Evolutionary conservation across 2,329 filamentous ascomycete genomes (phyloP).

Genomic region (Penicillium hesseltinei): DNA sequence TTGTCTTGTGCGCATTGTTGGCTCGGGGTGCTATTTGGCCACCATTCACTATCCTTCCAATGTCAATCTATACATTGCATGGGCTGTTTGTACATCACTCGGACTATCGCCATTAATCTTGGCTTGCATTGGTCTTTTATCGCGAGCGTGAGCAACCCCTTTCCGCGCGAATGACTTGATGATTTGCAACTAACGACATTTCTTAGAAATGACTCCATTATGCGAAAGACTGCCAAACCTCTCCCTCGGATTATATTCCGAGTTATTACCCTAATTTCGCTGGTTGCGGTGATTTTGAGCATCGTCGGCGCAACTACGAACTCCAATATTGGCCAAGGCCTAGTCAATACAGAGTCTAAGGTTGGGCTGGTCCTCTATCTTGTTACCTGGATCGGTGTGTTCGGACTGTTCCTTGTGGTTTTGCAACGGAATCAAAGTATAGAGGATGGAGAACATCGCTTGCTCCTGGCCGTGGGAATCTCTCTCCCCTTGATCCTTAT

Average conservation of each 20-base stretch:
- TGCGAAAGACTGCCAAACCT: background rate
- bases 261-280: background rate
- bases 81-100: slow-evolving; percentile 23
- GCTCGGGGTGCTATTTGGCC: slow-evolving; percentile 31
- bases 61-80: slow-evolving; percentile 28
- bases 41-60: slow-evolving; percentile 23
- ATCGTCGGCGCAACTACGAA: background rate
- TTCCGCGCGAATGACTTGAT: slow-evolving; percentile 11
- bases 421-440: slow-evolving; percentile 25
- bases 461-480: slow-evolving; percentile 28
- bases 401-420: slow-evolving; percentile 1
- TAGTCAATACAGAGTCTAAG: background rate
- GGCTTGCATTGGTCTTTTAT: slow-evolving; percentile 15
- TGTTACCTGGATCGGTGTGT: background rate
- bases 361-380: slow-evolving; percentile 2
- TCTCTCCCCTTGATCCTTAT: slow-evolving; percentile 33
- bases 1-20: slow-evolving; percentile 30
- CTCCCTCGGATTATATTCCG: background rate
- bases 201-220: slow-evolving; percentile 7
- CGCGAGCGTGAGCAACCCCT: slow-evolving; percentile 15
- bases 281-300: background rate
- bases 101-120: slow-evolving; percentile 21
- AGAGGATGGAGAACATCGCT: slow-evolving; percentile 26
- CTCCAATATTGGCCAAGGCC: background rate
- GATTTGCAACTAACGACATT: background rate